Evolutionary conservation across 352 stramenopile species (phyloP).

Genomic region (Hyaloperonospora brassicae): DNA sequence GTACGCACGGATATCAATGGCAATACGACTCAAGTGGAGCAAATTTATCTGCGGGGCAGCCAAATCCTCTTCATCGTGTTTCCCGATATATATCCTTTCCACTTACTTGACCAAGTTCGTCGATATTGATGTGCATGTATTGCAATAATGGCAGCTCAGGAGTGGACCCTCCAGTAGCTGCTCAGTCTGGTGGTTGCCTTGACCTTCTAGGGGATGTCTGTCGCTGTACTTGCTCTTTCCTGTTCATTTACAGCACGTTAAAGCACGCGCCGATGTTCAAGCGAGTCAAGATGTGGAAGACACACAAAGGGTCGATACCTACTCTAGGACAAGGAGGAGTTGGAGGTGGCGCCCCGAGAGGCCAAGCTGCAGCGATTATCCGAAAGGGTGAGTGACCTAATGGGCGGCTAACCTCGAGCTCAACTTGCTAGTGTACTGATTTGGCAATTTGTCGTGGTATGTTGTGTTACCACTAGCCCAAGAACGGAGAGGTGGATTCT

Average conservation of each 20-base stretch:
- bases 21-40: constrained; percentile 72
- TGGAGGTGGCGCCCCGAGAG: constrained; percentile 48
- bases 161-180: background rate
- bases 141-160: too few relatives aligned
- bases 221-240: constrained; percentile 26
- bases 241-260: constrained; percentile 40
- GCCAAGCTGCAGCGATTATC: constrained; percentile 74
- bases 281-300: constrained; percentile 84
- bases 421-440: background rate
- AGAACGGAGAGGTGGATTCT: constrained; percentile 46
- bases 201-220: constrained; percentile 21
- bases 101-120: background rate
- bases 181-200: constrained; percentile 13
- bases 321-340: constrained; percentile 59
- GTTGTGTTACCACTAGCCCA: constrained; percentile 25
- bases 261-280: constrained; percentile 87
- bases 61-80: constrained; percentile 87
- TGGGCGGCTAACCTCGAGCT: background rate
- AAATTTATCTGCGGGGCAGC: constrained; percentile 76
- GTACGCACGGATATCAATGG: constrained; percentile 75
- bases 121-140: background rate
- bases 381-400: constrained; percentile 42
- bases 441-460: background rate
- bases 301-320: constrained; percentile 72
- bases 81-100: constrained; percentile 83